Base-by-base conservation (phyloP, 176 grass and related monocot species). In the Zizania latifolia region DNA sequence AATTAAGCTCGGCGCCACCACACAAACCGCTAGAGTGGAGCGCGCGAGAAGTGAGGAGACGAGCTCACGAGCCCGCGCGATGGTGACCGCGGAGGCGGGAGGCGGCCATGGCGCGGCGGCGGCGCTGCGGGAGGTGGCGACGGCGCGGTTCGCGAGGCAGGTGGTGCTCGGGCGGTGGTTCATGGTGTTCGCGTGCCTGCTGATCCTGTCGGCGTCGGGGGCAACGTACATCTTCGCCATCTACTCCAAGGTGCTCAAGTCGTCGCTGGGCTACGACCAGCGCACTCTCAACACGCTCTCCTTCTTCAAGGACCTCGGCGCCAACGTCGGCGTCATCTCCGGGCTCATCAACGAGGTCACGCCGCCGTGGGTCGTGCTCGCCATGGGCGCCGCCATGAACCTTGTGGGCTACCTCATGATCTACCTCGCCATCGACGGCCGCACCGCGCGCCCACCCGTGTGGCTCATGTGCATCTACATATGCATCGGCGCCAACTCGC, bases 291-390 rank as follows among this genome's bases (percentile, higher is more conserved):
- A 76, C 65, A 89, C 77, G 35, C 77, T 89, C 12, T 62, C 70
- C 76, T 89, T 81, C 72, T 85, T 79, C 78, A 90, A 90, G 73
- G 87, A 90, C 73, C 83, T 90, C 4, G 83, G 78, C 33, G 51
- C 34, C 54, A 86, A 90, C 78, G 68, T 86, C 27, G 82, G 82
- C 13, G 34, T 89, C 34, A 10, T 68, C 5, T 68, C 83, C 15
- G 87, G 87, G 2, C 87, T 85, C 10, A 72, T 89, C 74, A 78
- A 58, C 35, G 79, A 90, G 78, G 74, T 86, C 19, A 62, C 79
- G 3, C 79, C 83, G 11, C 74, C 87, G 6, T 62, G 59, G 87
- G 78, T 44, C 2, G 82, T 85, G 15, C 87, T 89, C 57, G 19
- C 65, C 81, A 63, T 75, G 8, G 83, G 78, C 54, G 83, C 74